Conservation (phyloP, 495 filamentous ascomycete species). For the Penicillium simplicissimum region DNA sequence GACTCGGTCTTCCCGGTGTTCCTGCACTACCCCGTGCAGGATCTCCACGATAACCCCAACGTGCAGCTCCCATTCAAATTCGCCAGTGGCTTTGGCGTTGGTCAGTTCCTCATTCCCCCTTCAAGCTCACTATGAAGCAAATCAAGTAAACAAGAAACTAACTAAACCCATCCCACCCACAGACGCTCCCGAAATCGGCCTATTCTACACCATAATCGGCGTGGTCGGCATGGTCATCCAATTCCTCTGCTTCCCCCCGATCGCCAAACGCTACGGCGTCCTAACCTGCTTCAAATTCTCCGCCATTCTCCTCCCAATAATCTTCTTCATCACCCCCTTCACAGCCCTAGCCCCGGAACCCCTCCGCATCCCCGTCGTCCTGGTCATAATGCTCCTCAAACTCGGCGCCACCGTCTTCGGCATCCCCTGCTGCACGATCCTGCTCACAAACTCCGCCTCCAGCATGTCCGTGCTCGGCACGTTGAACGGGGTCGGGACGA, state of each 20-base stretch:
- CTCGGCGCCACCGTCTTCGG: constrained; percentile 71
- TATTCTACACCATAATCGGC: constrained; percentile 75
- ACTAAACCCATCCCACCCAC: constrained; percentile 15
- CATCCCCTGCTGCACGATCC: constrained; percentile 85
- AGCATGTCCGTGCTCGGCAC: constrained; percentile 78
- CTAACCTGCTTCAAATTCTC: constrained; percentile 65
- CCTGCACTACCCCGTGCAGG: constrained; percentile 67
- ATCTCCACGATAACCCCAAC: constrained; percentile 54
- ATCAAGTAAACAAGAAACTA: neutral
- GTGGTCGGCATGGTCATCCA: constrained; percentile 71
- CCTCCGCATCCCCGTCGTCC: constrained; percentile 42
- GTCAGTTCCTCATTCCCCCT: constrained; percentile 22
- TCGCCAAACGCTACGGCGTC: constrained; percentile 69
- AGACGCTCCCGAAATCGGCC: constrained; percentile 68
- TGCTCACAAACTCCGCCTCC: constrained; percentile 82
- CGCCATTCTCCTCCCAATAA: constrained; percentile 62
- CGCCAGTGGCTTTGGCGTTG: constrained; percentile 72
- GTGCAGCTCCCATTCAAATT: constrained; percentile 74
- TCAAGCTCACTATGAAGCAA: neutral
- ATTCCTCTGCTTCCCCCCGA: constrained; percentile 73
- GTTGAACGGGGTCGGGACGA: constrained; percentile 84
- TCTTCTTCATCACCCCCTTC: constrained; percentile 75
- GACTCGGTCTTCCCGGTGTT: constrained; percentile 83
- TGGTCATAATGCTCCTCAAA: constrained; percentile 59
- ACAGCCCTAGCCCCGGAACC: constrained; percentile 58